Conservation (phyloP, 2,329 filamentous ascomycete genomes). For the Alternaria solani region DNA sequence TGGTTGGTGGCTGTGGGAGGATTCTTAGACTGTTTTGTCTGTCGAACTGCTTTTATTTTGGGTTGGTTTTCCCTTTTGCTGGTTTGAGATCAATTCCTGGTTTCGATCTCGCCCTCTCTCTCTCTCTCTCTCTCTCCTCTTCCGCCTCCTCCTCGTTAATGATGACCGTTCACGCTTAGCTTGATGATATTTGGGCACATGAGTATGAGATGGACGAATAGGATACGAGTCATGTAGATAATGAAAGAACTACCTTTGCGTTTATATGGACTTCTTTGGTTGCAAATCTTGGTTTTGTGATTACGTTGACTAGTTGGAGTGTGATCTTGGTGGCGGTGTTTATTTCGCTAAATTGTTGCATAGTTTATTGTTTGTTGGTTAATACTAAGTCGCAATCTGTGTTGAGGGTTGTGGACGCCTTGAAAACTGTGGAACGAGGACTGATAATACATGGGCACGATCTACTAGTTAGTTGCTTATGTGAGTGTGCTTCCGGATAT, state of each 20-base stretch:
- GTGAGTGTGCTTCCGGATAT: too few species aligned
- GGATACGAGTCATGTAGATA: slow-evolving; percentile 6
- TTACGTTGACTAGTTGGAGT: too few species aligned
- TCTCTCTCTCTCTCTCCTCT: neutral
- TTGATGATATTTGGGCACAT: neutral
- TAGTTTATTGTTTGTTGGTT: neutral
- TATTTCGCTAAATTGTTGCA: neutral
- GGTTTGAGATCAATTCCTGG: neutral
- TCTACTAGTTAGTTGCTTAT: too few species aligned
- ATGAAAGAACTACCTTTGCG: slow-evolving; percentile 7
- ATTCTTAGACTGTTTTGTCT: slow-evolving; percentile 7
- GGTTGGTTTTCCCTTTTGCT: neutral
- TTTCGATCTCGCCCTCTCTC: too few species aligned
- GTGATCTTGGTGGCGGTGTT: too few species aligned
- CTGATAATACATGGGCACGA: too few species aligned
- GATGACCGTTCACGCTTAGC: slow-evolving; percentile 3
- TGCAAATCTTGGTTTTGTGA: neutral
- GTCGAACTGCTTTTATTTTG: neutral
- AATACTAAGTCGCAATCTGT: too few species aligned
- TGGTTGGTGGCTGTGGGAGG: slow-evolving; percentile 9
- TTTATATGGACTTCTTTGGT: neutral
- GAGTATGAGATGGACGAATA: slow-evolving; percentile 5
- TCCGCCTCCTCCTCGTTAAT: neutral
- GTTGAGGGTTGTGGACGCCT: too few species aligned
- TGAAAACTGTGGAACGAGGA: too few species aligned